phyloP scores from a whole-genome alignment of 2,329 filamentous ascomycete genomes.

The Alternaria triticina region DNA sequence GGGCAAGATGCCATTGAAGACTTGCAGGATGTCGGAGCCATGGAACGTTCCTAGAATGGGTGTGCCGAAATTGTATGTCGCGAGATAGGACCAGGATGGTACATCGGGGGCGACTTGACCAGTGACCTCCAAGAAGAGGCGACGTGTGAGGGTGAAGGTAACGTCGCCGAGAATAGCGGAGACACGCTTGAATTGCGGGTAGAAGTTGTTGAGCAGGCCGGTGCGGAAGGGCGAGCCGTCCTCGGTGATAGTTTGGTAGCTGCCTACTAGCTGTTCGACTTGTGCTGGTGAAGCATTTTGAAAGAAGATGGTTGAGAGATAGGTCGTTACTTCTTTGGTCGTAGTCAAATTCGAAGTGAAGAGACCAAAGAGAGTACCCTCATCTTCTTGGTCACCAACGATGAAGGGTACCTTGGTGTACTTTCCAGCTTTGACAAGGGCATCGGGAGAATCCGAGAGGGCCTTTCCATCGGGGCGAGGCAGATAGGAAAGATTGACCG shows the following conservation, averaged over 20 bases:
- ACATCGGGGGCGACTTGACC: slow-evolving; percentile 61
- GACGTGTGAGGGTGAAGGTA: slow-evolving; percentile 74
- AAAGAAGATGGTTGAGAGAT: slow-evolving; percentile 70
- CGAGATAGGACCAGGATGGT: slow-evolving; percentile 75
- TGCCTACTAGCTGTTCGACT: slow-evolving; percentile 64
- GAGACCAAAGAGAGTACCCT: slow-evolving; percentile 76
- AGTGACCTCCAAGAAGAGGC: slow-evolving; percentile 64
- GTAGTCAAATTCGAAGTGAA: slow-evolving; percentile 73
- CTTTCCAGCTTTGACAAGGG: slow-evolving; percentile 59
- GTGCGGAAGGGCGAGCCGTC: slow-evolving; percentile 77
- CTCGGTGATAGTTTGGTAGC: slow-evolving; percentile 64
- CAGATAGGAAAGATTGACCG: slow-evolving; percentile 74
- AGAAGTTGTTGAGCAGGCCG: slow-evolving; percentile 70
- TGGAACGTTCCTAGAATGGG: slow-evolving; percentile 80
- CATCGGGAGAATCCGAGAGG: slow-evolving; percentile 68
- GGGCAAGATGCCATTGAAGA: slow-evolving; percentile 69
- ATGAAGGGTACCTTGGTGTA: slow-evolving; percentile 69
- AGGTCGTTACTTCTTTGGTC: slow-evolving; percentile 64
- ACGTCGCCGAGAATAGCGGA: slow-evolving; percentile 78
- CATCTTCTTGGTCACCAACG: slow-evolving; percentile 79
- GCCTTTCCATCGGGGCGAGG: slow-evolving; percentile 73
- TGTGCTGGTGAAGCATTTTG: slow-evolving; percentile 58
- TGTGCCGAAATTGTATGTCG: slow-evolving; percentile 73
- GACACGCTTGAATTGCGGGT: slow-evolving; percentile 78
- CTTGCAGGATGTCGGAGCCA: slow-evolving; percentile 70